phyloP scores from a whole-genome alignment of 208 protist species.

The Leishmania guyanensis region DNA sequence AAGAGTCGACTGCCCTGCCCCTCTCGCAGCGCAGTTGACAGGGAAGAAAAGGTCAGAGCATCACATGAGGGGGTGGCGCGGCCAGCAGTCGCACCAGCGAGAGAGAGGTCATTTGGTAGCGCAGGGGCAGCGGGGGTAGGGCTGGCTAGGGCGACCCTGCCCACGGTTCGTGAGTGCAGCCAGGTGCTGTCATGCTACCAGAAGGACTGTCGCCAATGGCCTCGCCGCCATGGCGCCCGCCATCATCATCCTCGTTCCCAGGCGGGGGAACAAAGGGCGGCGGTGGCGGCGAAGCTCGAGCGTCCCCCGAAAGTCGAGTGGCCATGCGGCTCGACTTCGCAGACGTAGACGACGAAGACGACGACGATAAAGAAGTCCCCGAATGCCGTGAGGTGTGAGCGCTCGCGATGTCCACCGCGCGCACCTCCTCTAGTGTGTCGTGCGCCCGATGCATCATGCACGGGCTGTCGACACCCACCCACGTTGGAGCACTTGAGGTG shows the following conservation, averaged over 20 bases:
- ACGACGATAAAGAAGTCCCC: background rate
- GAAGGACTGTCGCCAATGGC: background rate
- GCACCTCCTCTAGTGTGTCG: background rate
- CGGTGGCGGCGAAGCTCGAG: slow-evolving; percentile 4
- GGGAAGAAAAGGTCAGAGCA: background rate
- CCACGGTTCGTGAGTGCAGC: background rate
- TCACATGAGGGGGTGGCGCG: background rate
- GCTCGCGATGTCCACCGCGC: background rate
- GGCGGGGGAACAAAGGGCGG: background rate
- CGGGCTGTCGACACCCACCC: background rate
- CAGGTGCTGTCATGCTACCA: background rate
- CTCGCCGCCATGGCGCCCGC: background rate
- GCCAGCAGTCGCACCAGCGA: background rate
- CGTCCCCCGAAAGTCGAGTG: slow-evolving; percentile 10
- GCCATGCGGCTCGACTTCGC: slow-evolving; percentile 9
- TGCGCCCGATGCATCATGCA: background rate
- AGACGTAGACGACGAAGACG: background rate
- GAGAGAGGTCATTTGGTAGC: background rate
- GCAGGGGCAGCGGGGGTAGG: background rate
- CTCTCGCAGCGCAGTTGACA: background rate
- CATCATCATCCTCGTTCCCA: background rate
- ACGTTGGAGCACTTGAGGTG: background rate
- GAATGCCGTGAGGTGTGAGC: background rate
- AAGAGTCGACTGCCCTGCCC: slow-evolving; percentile 19
- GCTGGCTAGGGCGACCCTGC: background rate